Percentiles rank a stretch among this genome's conserved stretches.
Conservation (phyloP, 352 stramenopile genomes). For the Peronospora tabacina region DNA sequence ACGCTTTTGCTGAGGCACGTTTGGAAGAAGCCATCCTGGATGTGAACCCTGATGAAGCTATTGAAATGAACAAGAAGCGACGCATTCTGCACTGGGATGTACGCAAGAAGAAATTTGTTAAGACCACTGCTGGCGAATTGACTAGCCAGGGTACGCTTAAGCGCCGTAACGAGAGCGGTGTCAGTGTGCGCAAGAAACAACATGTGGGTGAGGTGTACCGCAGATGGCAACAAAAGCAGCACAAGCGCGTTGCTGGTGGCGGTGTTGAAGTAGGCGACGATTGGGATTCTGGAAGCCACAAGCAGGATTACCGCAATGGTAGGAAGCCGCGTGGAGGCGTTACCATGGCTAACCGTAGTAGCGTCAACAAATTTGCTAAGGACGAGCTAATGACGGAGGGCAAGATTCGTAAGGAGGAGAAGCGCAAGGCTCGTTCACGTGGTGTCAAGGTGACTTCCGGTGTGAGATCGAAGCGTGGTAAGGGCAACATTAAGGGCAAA, state of each 20-base stretch:
- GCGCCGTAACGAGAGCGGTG: conserved; percentile 79
- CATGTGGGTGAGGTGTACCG: conserved; percentile 89
- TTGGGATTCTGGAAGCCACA: conserved; percentile 34
- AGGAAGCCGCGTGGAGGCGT: conserved; percentile 47
- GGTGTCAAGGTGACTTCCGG: conserved; percentile 52
- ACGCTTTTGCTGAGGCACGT: conserved; percentile 71
- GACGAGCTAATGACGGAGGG: conserved; percentile 65
- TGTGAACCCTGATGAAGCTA: conserved; percentile 96
- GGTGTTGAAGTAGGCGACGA: conserved; percentile 62
- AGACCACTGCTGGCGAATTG: conserved; percentile 88
- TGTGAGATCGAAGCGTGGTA: conserved; percentile 47
- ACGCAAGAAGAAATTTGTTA: conserved; percentile 96
- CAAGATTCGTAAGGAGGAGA: conserved; percentile 83
- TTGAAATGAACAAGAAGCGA: conserved; percentile 96
- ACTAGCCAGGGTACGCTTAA: conserved; percentile 75
- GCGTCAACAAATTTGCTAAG: conserved; percentile 75
- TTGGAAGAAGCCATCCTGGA: conserved; percentile 96
- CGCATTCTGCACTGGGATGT: conserved; percentile 98
- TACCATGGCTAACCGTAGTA: conserved; percentile 30
- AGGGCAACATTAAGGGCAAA: conserved; percentile 73
- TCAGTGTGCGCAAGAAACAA: conserved; percentile 79
- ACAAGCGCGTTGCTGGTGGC: conserved; percentile 74
- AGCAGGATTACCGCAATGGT: conserved; percentile 73
- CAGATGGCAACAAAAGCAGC: conserved; percentile 89
- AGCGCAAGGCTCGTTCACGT: conserved; percentile 72